A percentile compares a stretch with the other conserved stretches of the same genome.
Evolutionary conservation across 2,329 filamentous ascomycete genomes (phyloP).

Genomic region (Aurifilum marmelostoma): DNA sequence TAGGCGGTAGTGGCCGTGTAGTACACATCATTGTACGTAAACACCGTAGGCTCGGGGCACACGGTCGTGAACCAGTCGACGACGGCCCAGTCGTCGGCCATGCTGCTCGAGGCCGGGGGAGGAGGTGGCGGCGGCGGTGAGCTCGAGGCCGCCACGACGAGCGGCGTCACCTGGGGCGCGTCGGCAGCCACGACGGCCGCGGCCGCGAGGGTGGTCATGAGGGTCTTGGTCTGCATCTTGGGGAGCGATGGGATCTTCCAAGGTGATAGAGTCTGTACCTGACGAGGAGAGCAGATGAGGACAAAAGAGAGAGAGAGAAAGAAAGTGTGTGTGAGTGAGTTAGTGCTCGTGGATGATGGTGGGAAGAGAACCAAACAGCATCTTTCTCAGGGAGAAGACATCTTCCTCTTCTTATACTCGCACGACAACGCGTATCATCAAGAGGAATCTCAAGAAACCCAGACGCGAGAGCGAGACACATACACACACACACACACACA

Average conservation of each 20-base stretch:
- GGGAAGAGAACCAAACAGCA: not conserved
- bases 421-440: not conserved
- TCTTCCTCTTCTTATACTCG: not conserved
- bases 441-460: not conserved
- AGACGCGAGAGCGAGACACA: not conserved
- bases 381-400: not conserved
- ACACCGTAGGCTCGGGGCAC: conserved; percentile 53
- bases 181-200: conserved; percentile 32
- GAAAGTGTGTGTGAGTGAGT: too few species aligned
- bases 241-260: too few species aligned
- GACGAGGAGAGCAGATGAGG: too few species aligned
- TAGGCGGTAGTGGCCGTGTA: conserved; percentile 59
- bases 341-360: not conserved
- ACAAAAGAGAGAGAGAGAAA: not conserved
- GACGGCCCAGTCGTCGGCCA: conserved; percentile 31
- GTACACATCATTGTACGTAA: conserved; percentile 53
- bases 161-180: conserved; percentile 33
- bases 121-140: not conserved
- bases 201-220: conserved; percentile 35
- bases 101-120: conserved; percentile 3
- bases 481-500: not conserved
- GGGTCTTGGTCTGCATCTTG: conserved; percentile 39
- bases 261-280: too few species aligned
- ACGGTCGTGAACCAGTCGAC: conserved; percentile 44
- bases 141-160: conserved; percentile 23